Conservation (phyloP, 2,329 filamentous ascomycete genomes). For the Didymella lethalis region DNA sequence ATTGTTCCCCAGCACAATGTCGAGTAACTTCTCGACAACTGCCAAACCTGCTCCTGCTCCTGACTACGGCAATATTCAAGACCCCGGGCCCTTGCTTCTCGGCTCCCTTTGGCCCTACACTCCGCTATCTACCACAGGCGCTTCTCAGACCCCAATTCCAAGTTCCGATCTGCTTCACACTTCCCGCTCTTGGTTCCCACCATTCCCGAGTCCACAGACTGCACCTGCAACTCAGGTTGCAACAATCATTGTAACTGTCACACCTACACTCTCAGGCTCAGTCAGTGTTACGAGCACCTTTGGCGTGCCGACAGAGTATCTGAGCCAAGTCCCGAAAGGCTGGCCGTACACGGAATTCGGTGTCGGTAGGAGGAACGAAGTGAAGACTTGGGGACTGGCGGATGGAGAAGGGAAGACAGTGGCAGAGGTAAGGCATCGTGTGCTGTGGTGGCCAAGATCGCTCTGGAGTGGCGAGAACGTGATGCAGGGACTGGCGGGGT, state of each 20-base stretch:
- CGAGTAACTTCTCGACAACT: neutral
- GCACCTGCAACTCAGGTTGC: no score
- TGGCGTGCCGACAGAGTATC: neutral
- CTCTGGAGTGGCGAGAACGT: neutral
- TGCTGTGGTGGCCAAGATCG: conserved; percentile 17
- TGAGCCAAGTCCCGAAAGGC: neutral
- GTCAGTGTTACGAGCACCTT: neutral
- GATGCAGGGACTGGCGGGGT: neutral
- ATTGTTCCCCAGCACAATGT: neutral
- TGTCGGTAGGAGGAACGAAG: conserved; percentile 1
- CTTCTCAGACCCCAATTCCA: neutral
- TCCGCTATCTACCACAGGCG: neutral
- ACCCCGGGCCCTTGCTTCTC: neutral
- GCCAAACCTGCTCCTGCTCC: neutral
- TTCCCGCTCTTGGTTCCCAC: neutral
- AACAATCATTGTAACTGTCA: neutral
- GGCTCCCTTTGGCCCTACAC: neutral
- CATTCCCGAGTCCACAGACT: neutral
- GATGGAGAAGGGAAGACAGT: conserved; percentile 5
- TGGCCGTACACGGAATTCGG: conserved; percentile 21
- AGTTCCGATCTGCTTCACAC: neutral
- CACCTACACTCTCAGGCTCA: neutral
- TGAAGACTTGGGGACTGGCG: conserved; percentile 7
- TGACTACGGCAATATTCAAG: neutral
- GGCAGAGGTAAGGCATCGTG: conserved; percentile 4